Base-by-base conservation (phyloP, 108 stramenopile species). In the Cyclotella sp. region DNA sequence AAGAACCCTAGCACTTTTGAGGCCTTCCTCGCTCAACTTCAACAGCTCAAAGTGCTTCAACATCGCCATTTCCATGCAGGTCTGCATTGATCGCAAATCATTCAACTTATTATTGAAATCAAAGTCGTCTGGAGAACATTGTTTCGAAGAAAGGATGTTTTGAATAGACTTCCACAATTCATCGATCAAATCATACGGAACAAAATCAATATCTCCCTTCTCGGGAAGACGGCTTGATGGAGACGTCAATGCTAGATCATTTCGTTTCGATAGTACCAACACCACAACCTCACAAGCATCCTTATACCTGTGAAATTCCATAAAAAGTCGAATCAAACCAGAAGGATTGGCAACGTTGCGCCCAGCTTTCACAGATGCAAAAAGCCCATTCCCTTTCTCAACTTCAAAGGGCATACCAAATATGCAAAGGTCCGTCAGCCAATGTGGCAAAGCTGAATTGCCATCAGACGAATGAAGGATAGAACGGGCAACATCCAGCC, bases 101-200 rank as follows among this genome's bases (percentile, higher is more conserved):
- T 16, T 0, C 16, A 44, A 27, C 47, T 21, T 27, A 78, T n/a
- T 47, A 78, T 44, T 18, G 54, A 30, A 14, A 63, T 22, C n/a
- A 40, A n/a, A 18, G 19, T 40, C 16, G 45, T 46, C 7, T 27
- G 22, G n/a, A 8, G 26, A 14, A 46, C 54, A 29, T 29, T 73
- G 46, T 14, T 29, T 66, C 14, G 65, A 27, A 29, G 58, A 22
- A 12, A 84, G 34, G 13, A 84, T 70, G 12, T 68, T 55, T 28
- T 91, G 87, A 58, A 93, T 87, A 16, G 90, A 52, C 61, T 85
- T 84, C 84, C 86, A 91, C 13, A 95, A 75, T 52, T 70, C 21
- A 76, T 96, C 95, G 64, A 96, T 91, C 44, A 79, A 79, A 34
- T 86, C 64, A 68, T 91, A 91, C 0, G 95, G 95, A 40, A 96